Evolutionary conservation across 1,284 basidiomycete species (phyloP).

Genomic region (Blastosporella zonata): DNA sequence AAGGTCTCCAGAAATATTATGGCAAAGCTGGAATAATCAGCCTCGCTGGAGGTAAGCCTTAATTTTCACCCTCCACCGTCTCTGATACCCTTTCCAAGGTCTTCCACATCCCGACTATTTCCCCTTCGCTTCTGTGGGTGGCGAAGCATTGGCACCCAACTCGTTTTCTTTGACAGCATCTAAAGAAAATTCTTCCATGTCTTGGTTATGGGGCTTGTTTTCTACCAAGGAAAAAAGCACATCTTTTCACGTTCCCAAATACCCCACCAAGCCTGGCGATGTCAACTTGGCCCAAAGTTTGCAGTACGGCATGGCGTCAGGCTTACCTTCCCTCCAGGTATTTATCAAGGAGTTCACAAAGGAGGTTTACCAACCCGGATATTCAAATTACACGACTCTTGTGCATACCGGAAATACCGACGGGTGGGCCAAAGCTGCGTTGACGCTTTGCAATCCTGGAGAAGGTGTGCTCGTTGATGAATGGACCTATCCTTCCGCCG

Average conservation of each 20-base stretch:
- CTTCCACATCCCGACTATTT: constrained; percentile 61
- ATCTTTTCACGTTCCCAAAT: constrained; percentile 63
- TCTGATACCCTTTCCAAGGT: constrained; percentile 34
- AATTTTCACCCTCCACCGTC: background rate
- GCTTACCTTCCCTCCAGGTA: constrained; percentile 48
- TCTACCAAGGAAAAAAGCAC: constrained; percentile 44
- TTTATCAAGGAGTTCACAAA: constrained; percentile 59
- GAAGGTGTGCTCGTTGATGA: constrained; percentile 72
- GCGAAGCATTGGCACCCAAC: constrained; percentile 37
- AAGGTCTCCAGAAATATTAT: constrained; percentile 57
- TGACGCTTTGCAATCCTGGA: constrained; percentile 67
- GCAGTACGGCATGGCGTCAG: constrained; percentile 69
- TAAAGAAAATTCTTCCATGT: constrained; percentile 36
- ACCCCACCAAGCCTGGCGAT: constrained; percentile 41
- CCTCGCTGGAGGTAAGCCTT: constrained; percentile 52
- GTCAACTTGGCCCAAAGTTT: constrained; percentile 66
- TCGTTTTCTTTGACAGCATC: constrained; percentile 31
- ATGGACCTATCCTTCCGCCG: constrained; percentile 64
- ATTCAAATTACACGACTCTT: constrained; percentile 62
- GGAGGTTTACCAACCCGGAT: constrained; percentile 67
- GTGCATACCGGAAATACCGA: constrained; percentile 78
- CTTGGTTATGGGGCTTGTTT: constrained; percentile 71
- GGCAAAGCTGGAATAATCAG: constrained; percentile 48
- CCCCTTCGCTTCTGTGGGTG: constrained; percentile 57
- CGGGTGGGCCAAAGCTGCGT: constrained; percentile 57